Evolutionary conservation across 1,139 yeast species (phyloP).

Genomic region (Candida sanyaensis): DNA sequence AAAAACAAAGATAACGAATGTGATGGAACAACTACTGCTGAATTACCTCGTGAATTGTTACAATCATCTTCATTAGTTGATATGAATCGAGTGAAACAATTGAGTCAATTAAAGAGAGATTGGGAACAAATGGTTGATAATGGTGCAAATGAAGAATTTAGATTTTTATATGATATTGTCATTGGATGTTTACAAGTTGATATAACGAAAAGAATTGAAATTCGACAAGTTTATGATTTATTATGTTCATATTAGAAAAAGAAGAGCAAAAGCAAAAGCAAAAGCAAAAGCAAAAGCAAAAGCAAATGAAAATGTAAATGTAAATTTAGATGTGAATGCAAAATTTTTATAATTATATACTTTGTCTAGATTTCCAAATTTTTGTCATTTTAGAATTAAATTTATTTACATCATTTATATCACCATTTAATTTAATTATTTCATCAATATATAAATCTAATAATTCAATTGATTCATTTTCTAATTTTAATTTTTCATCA

Average conservation of each 20-base stretch:
- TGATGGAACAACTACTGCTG: slow-evolving; percentile 5
- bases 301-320: not conserved
- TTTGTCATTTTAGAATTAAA: slow-evolving; percentile 21
- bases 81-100: slow-evolving; percentile 20
- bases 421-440: slow-evolving; percentile 20
- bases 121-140: slow-evolving; percentile 22
- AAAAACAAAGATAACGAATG: slow-evolving; percentile 12
- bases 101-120: slow-evolving; percentile 16
- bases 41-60: slow-evolving; percentile 16
- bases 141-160: slow-evolving; percentile 20
- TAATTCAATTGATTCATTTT: slow-evolving; percentile 18
- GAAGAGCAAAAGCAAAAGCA: no score
- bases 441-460: slow-evolving; percentile 21
- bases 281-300: no score
- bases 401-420: slow-evolving; percentile 21
- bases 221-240: slow-evolving; percentile 1
- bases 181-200: slow-evolving; percentile 57
- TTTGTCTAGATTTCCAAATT: slow-evolving; percentile 7
- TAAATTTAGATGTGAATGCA: no score
- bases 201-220: slow-evolving; percentile 40
- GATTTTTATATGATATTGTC: slow-evolving; percentile 45
- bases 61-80: slow-evolving; percentile 23
- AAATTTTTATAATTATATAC: not conserved
- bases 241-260: not conserved
- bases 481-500: slow-evolving; percentile 20